A percentile compares a stretch with the other conserved stretches of the same genome.
Conservation (phyloP, 2,329 filamentous ascomycete genomes). For the Stemphylium vesicarium region DNA sequence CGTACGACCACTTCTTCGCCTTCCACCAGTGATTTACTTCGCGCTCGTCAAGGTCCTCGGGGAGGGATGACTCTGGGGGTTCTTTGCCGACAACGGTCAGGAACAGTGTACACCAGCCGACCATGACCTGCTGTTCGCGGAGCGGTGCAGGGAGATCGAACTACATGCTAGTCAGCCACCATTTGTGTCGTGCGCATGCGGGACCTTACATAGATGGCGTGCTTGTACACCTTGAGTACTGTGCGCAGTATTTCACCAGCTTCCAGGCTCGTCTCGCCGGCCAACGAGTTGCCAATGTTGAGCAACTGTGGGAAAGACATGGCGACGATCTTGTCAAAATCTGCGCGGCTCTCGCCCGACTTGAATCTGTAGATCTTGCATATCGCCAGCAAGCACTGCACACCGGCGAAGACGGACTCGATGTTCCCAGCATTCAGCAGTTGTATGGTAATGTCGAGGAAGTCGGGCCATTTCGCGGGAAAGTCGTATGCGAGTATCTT, state of each 20-base stretch:
- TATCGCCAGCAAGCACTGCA: conserved; percentile 92
- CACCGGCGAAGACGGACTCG: conserved; percentile 84
- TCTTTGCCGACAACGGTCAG: conserved; percentile 86
- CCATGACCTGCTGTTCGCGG: conserved; percentile 80
- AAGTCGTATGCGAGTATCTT: conserved; percentile 97
- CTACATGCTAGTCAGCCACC: conserved; percentile 56
- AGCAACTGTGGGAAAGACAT: conserved; percentile 88
- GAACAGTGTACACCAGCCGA: conserved; percentile 96
- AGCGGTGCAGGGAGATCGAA: conserved; percentile 84
- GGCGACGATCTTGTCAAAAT: conserved; percentile 95
- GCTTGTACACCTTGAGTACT: conserved; percentile 96
- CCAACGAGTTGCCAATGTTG: conserved; percentile 83
- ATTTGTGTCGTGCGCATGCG: conserved; percentile 10
- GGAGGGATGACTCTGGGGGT: conserved; percentile 78
- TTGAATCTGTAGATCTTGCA: conserved; percentile 97
- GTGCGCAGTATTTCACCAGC: conserved; percentile 96
- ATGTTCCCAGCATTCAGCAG: conserved; percentile 87
- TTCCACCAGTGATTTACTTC: conserved; percentile 99
- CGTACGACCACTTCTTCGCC: conserved; percentile 99
- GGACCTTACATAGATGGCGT: conserved; percentile 85
- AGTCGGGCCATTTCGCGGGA: conserved; percentile 90
- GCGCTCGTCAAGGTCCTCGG: conserved; percentile 80
- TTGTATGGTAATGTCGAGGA: conserved; percentile 90
- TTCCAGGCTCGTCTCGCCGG: conserved; percentile 90
- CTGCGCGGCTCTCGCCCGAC: conserved; percentile 76